A percentile compares a stretch with the other conserved stretches of the same genome.
phyloP scores from a whole-genome alignment of 192 early-diverging fungal species.

The Phlyctochytrium bullatum region DNA sequence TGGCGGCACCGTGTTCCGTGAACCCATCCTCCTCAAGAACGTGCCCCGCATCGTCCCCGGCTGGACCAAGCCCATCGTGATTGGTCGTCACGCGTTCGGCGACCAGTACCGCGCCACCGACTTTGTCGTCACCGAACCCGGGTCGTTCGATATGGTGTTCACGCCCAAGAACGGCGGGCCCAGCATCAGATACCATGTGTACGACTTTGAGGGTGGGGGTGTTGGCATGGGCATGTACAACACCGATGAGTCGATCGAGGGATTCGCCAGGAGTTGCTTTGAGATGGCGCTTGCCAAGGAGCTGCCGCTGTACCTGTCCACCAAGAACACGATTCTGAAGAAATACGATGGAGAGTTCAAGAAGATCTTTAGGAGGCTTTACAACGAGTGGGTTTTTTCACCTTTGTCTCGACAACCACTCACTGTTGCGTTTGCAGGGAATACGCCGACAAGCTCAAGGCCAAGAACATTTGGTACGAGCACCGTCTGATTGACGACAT shows the following conservation, averaged over 20 bases:
- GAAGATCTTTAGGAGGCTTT: conserved; percentile 92
- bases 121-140: conserved; percentile 86
- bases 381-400: conserved; percentile 51
- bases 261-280: conserved; percentile 96
- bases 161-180: conserved; percentile 79
- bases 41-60: conserved; percentile 90
- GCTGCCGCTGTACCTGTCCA: conserved; percentile 91
- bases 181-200: conserved; percentile 68
- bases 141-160: conserved; percentile 87
- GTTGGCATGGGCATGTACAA: conserved; percentile 99
- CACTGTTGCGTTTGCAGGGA: conserved; percentile 39
- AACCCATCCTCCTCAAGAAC: conserved; percentile 91
- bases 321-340: conserved; percentile 98
- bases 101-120: conserved; percentile 99
- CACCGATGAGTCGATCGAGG: conserved; percentile 77
- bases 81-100: conserved; percentile 96
- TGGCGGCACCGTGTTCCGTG: conserved; percentile 97
- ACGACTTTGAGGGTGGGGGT: conserved; percentile 75
- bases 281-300: conserved; percentile 85
- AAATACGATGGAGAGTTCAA: conserved; percentile 98
- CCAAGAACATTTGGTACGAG: conserved; percentile 92
- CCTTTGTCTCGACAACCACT: not conserved
- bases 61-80: conserved; percentile 92
- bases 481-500: conserved; percentile 55
- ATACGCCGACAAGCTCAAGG: conserved; percentile 82